phyloP scores from a whole-genome alignment of 371 early-diverging fungal species.

The Smittium culicis region DNA sequence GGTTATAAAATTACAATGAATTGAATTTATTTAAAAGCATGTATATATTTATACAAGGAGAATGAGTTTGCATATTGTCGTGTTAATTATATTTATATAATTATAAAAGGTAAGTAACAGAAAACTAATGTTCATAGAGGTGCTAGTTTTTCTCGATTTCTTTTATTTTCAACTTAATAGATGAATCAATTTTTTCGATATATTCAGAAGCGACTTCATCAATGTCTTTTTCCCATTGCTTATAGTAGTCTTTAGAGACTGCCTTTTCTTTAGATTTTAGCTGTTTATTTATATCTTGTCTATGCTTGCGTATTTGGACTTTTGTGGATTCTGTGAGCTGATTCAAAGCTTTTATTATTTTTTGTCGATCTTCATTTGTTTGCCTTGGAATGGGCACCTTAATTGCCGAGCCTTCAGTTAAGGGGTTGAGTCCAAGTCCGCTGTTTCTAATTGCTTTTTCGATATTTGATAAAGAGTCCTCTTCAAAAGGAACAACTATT shows the following conservation, averaged over 20 bases:
- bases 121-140: neutral
- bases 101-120: neutral
- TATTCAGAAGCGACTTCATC: neutral
- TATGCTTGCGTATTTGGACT: constrained; percentile 45
- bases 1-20: too few relatives aligned
- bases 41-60: too few relatives aligned
- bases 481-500: constrained; percentile 61
- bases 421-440: constrained; percentile 67
- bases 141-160: neutral
- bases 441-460: constrained; percentile 74
- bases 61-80: too few relatives aligned
- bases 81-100: too few relatives aligned
- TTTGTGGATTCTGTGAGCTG: constrained; percentile 54
- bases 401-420: constrained; percentile 50
- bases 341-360: constrained; percentile 50
- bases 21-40: too few relatives aligned
- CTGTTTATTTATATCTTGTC: constrained; percentile 60
- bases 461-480: constrained; percentile 50
- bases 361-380: constrained; percentile 67
- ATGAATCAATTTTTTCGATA: neutral
- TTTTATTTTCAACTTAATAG: neutral
- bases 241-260: constrained; percentile 44
- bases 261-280: constrained; percentile 52
- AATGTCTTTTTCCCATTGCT: constrained; percentile 46
- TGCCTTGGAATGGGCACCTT: constrained; percentile 79